Conservation (phyloP, 805 yeast genomes). For the Candida vaughaniae region DNA sequence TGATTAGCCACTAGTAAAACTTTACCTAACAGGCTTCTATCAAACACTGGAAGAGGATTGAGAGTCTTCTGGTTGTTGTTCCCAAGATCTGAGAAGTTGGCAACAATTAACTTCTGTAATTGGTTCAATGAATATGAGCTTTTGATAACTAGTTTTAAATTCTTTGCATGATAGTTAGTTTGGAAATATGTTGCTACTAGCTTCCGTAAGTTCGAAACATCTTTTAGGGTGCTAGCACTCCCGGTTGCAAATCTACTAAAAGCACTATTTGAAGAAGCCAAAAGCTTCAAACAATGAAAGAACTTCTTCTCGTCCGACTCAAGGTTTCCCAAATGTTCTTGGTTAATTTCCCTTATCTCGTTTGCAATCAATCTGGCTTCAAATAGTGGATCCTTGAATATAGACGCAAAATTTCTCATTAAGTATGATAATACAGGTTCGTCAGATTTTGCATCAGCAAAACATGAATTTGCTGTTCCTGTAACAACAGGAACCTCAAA, state of each 20-base stretch:
- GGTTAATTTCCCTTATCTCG: conserved; percentile 62
- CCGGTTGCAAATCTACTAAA: conserved; percentile 71
- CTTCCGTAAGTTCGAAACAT: conserved; percentile 26
- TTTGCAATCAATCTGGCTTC: conserved; percentile 37
- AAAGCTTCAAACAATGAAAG: conserved; percentile 56
- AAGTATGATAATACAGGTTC: conserved; percentile 45
- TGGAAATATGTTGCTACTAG: conserved; percentile 43
- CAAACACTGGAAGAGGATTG: neutral
- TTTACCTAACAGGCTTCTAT: neutral
- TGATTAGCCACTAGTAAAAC: conserved; percentile 39
- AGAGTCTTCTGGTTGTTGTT: no score
- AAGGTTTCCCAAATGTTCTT: conserved; percentile 63
- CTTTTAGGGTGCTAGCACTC: conserved; percentile 47
- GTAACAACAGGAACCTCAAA: conserved; percentile 65
- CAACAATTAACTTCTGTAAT: conserved; percentile 50
- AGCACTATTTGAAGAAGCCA: conserved; percentile 49
- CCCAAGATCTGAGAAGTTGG: conserved; percentile 39
- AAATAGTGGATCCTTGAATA: conserved; percentile 53
- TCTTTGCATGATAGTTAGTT: conserved; percentile 43
- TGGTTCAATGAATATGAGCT: conserved; percentile 66
- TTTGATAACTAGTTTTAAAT: conserved; percentile 57
- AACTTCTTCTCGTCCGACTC: conserved; percentile 44
- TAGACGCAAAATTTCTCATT: conserved; percentile 49
- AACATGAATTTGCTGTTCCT: neutral
- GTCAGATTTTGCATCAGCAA: conserved; percentile 18